Conservation (phyloP, 352 stramenopile genomes). For the Phytophthora aleatoria region DNA sequence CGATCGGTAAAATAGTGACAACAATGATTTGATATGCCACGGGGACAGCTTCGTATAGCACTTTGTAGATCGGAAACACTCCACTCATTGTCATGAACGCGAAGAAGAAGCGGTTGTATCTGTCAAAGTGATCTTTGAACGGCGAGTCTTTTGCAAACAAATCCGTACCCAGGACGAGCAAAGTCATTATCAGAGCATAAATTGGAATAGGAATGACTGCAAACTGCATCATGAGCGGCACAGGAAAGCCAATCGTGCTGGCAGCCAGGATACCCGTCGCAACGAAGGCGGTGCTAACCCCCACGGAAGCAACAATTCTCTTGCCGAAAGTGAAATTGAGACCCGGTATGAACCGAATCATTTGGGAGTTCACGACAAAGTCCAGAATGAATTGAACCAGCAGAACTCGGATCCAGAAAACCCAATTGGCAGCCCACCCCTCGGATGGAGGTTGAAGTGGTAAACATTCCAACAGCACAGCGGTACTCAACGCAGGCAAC, state of each 20-base stretch:
- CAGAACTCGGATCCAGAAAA: constrained; percentile 21
- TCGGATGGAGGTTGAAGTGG: constrained; percentile 14
- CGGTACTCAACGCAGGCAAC: constrained; percentile 4
- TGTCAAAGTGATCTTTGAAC: constrained; percentile 5
- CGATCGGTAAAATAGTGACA: constrained; percentile 3
- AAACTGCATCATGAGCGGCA: constrained; percentile 14
- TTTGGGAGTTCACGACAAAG: constrained; percentile 1
- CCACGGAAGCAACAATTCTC: neutral
- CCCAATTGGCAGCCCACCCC: constrained; percentile 25
- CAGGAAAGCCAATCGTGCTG: constrained; percentile 9
- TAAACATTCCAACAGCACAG: constrained; percentile 26
- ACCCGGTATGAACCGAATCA: constrained; percentile 12
- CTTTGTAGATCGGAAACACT: constrained; percentile 20
- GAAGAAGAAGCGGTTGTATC: neutral
- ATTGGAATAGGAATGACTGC: neutral
- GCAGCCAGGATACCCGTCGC: neutral
- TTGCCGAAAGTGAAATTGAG: constrained; percentile 4
- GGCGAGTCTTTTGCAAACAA: neutral
- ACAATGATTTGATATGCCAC: neutral
- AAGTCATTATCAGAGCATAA: neutral
- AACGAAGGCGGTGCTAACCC: neutral
- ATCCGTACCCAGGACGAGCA: constrained; percentile 1
- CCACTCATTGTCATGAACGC: constrained; percentile 7
- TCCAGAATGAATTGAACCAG: neutral
- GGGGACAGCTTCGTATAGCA: constrained; percentile 15